These are phyloP conservation scores for Sequoiadendron giganteum DNA, from an alignment of 75 land plant species.

Conservation along the genomic window DNA sequence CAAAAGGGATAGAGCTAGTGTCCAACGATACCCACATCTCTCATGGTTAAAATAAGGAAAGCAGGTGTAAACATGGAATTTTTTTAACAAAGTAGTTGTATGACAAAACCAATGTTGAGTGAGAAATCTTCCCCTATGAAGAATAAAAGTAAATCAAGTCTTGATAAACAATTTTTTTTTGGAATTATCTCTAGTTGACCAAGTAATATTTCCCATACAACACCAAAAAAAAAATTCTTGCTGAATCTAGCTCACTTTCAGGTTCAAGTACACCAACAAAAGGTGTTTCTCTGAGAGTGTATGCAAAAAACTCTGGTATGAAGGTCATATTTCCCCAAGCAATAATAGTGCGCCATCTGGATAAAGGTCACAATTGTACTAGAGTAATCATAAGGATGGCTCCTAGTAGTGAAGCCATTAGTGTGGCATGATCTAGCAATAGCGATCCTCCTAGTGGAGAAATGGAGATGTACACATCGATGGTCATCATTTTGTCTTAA, in stretches of 20 bases:
- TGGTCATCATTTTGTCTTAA: too few species aligned
- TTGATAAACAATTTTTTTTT: too few species aligned
- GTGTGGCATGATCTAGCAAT: slow-evolving; percentile 4
- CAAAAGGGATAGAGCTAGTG: background rate
- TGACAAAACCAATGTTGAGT: background rate
- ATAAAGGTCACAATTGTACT: slow-evolving; percentile 24
- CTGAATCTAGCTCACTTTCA: background rate
- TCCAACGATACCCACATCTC: background rate
- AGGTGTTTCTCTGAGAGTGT: background rate
- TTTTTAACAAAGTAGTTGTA: background rate
- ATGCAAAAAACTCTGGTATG: too few species aligned
- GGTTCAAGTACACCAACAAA: background rate
- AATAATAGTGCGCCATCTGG: too few species aligned
- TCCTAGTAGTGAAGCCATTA: slow-evolving; percentile 9
- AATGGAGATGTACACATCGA: too few species aligned
- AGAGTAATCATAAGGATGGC: slow-evolving; percentile 25
- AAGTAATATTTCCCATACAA: background rate
- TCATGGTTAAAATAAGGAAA: background rate
- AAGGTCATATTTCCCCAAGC: too few species aligned
- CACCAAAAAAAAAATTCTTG: background rate
- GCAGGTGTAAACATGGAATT: background rate
- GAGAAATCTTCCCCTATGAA: too few species aligned
- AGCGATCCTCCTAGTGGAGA: background rate
- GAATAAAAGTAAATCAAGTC: too few species aligned
- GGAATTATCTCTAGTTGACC: too few species aligned